Conservation (phyloP, 352 stramenopile genomes). For the Globisporangium irregulare region DNA sequence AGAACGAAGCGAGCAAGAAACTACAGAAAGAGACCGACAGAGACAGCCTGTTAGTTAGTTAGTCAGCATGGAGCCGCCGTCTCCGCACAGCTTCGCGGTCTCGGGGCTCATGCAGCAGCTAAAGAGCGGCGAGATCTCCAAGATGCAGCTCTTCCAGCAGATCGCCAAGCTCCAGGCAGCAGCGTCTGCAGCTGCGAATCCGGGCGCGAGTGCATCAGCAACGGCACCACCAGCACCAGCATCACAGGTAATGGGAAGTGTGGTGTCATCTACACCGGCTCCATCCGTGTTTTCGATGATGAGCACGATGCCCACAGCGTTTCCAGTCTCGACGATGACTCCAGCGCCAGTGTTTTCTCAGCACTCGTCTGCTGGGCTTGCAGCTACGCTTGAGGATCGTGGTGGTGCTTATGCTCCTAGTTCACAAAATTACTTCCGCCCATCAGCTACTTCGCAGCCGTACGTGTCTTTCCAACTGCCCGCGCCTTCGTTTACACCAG, state of each 20-base stretch:
- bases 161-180: slow-evolving; percentile 63
- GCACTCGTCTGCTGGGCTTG: neutral
- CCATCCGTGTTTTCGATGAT: neutral
- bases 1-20: neutral
- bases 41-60: neutral
- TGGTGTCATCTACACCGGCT: neutral
- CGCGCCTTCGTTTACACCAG: neutral
- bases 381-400: neutral
- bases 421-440: neutral
- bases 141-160: slow-evolving; percentile 84
- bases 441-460: neutral
- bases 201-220: slow-evolving; percentile 9
- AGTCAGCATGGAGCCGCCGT: slow-evolving; percentile 35
- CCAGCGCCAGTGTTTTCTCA: slow-evolving; percentile 7
- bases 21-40: neutral
- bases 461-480: neutral
- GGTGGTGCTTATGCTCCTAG: neutral
- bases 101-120: slow-evolving; percentile 80
- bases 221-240: too few species aligned
- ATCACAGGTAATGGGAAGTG: neutral
- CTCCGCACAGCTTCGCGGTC: slow-evolving; percentile 37
- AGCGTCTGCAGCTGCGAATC: neutral
- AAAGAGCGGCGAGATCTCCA: slow-evolving; percentile 81
- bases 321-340: neutral
- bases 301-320: neutral